These are phyloP conservation scores for Rhizopus microsporus DNA, from an alignment of 371 early-diverging fungal genomes.

Conservation along the genomic window DNA sequence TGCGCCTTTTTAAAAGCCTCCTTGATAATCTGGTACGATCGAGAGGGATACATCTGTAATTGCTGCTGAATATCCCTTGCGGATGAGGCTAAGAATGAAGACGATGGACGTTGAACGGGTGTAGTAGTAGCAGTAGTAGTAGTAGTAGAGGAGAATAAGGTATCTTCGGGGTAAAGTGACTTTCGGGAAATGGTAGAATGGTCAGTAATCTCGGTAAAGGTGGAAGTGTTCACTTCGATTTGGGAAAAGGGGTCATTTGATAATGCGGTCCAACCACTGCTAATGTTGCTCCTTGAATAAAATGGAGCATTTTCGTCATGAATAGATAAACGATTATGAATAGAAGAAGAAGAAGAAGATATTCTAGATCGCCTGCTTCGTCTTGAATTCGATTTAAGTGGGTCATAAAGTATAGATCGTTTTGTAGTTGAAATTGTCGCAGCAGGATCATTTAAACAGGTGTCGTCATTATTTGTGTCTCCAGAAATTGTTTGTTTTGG, in stretches of 20 bases:
- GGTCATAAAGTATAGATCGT: background rate
- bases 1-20: constrained; percentile 20
- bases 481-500: constrained; percentile 2
- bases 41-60: background rate
- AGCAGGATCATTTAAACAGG: no score
- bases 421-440: no score
- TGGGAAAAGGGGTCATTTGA: constrained; percentile 32
- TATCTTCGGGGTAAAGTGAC: constrained; percentile 14
- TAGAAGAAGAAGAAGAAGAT: constrained; percentile 4
- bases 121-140: background rate
- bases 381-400: background rate
- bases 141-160: background rate
- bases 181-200: constrained; percentile 30
- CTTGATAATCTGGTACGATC: constrained; percentile 10
- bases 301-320: background rate
- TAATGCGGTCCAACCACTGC: constrained; percentile 27
- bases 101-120: background rate
- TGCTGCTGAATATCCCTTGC: background rate
- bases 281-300: constrained; percentile 12
- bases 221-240: constrained; percentile 24
- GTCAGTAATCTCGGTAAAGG: constrained; percentile 30
- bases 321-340: constrained; percentile 8
- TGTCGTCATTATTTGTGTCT: background rate
- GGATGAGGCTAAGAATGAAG: background rate
- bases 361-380: background rate